Evolutionary conservation across 2,329 filamentous ascomycete species (phyloP), one percentile per base, ranked within the genome.

Genomic region (Ceratocystis eucalypticola): DNA sequence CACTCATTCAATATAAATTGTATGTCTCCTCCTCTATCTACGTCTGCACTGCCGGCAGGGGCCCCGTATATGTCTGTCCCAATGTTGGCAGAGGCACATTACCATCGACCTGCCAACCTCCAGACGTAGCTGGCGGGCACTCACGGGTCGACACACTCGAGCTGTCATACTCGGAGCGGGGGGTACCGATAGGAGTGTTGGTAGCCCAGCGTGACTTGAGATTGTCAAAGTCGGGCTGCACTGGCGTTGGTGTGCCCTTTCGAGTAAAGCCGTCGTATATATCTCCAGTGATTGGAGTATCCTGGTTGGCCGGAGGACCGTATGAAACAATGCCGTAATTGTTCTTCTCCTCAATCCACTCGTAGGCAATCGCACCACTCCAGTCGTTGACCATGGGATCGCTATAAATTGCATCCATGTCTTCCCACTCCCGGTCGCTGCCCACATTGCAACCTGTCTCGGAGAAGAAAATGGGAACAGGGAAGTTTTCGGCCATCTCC

Each of bases 341-440:
- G 75, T 96, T 95, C 63, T 82, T 79, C 75, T 95, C 91, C 73
- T 93, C 78, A 69, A 95, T 90, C 91, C 91, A 96, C 74, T 96
- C 90, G 76, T 96, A 95, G 70, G 95, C 80, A 69, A 96, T 91
- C 65, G 88, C 81, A 65, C 91, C 91, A 64, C 88, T 91, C 84
- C 76, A 85, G 71, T 81, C 81, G 67, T 80, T 78, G 5, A 81
- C 77, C 91, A 96, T 96, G 2, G 89, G 76, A 0, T 80, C 71
- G 55, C 88, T 87, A 71, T 94, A 88, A 70, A 96, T 89, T 62
- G 89, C 85, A 50, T 82, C 80, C 75, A 94, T 89, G 73, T 96
- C 88, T 28, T 80, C 79, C 73, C 88, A 91, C 1, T 80, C 76
- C 55, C 88, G 82, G 0, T 86, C 85, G 1, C 77, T 76, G 5